phyloP scores from a whole-genome alignment of 192 early-diverging fungal species.

The Coemansia sp. region DNA sequence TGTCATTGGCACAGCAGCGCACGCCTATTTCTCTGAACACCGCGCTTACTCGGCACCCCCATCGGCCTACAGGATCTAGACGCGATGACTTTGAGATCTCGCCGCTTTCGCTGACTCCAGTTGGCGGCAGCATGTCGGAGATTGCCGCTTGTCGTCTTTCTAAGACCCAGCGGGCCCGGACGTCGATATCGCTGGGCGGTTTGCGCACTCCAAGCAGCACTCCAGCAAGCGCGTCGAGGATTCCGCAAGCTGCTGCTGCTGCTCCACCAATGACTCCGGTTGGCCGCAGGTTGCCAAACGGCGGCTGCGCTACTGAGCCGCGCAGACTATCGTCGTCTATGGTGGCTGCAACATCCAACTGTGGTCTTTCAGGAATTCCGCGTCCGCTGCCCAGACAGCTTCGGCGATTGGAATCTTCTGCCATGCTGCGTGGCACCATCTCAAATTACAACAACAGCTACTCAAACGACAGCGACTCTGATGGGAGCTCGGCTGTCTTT shows the following conservation, averaged over 20 bases:
- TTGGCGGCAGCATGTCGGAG: slow-evolving; percentile 15
- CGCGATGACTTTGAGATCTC: slow-evolving; percentile 13
- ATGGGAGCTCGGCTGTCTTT: slow-evolving; percentile 11
- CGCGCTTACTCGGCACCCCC: slow-evolving; percentile 25
- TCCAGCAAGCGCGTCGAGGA: background rate
- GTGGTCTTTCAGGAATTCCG: slow-evolving; percentile 5
- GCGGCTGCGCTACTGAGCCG: too few relatives aligned
- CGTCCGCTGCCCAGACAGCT: slow-evolving; percentile 1
- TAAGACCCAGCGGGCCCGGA: background rate
- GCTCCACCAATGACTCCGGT: too few relatives aligned
- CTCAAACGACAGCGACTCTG: slow-evolving; percentile 12
- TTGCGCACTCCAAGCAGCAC: background rate
- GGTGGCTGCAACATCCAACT: background rate
- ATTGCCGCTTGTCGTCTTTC: slow-evolving; percentile 4
- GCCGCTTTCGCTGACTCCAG: slow-evolving; percentile 20
- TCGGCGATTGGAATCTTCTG: slow-evolving; percentile 8
- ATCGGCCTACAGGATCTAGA: slow-evolving; percentile 17
- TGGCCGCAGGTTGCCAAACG: too few relatives aligned
- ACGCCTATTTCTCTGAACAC: slow-evolving; percentile 14
- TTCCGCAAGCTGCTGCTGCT: too few relatives aligned
- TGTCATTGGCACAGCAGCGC: slow-evolving; percentile 6
- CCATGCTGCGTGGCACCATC: background rate
- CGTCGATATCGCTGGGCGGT: slow-evolving; percentile 3
- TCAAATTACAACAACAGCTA: too few relatives aligned
- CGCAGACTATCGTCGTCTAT: background rate